Evolutionary conservation across 2,329 filamentous ascomycete genomes (phyloP), one percentile per base, ranked within the genome.

Genomic region (Beauveria asiatica): DNA sequence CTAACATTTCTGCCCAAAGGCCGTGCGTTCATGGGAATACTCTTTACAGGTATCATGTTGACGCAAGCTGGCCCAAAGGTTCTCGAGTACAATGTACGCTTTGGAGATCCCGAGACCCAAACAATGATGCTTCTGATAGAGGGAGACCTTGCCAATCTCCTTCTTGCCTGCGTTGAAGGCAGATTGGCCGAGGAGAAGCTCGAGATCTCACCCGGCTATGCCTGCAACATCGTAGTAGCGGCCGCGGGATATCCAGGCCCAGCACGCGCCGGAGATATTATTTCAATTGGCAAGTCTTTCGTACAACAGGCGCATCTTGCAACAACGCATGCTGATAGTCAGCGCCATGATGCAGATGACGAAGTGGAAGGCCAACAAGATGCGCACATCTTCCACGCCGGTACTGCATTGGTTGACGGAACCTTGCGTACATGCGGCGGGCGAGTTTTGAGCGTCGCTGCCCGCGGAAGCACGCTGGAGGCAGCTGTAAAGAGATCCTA

Each of bases 1-100:
- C 8, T 9, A 5, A 50, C 57, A 11, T 64, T 16, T 13, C 16
- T 51, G 17, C 1, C 16, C 25, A 27, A 19, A 67, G 64, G 66
- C 0, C 56, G 62, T 1, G 82, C 81, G 11, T 88, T 88, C 70
- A 76, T 80, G 46, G 88, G 89, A 57, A 82, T 89, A 33, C 78
- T 92, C 8, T 92, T 92, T 73, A 92, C 88, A 1, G 92, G 91
- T 7, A 75, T 95, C 37, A 95, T 95, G 90, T 86, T 95, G 74
- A 92, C 89, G 17, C 82, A 84, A 64, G 72, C 78, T 45, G 90
- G 91, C 0, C 85, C 90, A 10, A 90, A 89, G 71, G 85, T 89
- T 7, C 80, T 96, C 51, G 91, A 96, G 73, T 96, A 96, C 76
- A 96, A 96, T 67, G 90, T 93, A 41, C 84, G 91, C 57, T 94